Conservation (phyloP, 2,329 filamentous ascomycete species). For the Zasmidium angulare region DNA sequence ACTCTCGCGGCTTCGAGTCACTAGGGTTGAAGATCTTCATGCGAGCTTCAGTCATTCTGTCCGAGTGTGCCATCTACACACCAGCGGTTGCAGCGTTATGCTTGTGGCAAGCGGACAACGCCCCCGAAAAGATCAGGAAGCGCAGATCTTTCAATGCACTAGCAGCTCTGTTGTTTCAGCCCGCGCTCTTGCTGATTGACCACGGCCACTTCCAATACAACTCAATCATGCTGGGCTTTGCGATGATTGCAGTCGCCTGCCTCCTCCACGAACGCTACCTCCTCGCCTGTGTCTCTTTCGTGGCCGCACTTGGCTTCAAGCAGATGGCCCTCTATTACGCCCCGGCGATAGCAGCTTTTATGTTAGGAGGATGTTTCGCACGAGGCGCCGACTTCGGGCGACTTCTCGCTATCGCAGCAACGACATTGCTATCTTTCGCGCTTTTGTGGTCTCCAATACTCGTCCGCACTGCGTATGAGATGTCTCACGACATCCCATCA, state of each 20-base stretch:
- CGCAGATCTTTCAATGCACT: constrained; percentile 83
- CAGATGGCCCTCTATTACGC: constrained; percentile 99
- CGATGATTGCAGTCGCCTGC: constrained; percentile 82
- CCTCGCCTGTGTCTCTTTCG: constrained; percentile 92
- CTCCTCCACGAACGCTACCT: constrained; percentile 80
- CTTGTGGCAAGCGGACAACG: constrained; percentile 70
- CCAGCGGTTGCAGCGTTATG: constrained; percentile 84
- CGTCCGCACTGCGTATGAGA: constrained; percentile 68
- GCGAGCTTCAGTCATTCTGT: constrained; percentile 85
- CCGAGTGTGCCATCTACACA: constrained; percentile 86
- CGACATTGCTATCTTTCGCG: constrained; percentile 71
- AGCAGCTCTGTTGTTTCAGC: constrained; percentile 88
- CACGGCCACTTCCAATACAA: constrained; percentile 98
- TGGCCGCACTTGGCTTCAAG: constrained; percentile 92
- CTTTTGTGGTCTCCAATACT: constrained; percentile 75
- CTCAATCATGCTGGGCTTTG: constrained; percentile 93
- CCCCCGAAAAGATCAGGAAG: constrained; percentile 74
- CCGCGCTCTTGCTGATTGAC: constrained; percentile 84
- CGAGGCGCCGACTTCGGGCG: constrained; percentile 63
- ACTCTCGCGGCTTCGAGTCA: constrained; percentile 79
- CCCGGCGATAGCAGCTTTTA: constrained; percentile 85
- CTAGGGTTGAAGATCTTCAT: constrained; percentile 87
- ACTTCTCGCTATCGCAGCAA: constrained; percentile 72
- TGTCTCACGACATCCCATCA: constrained; percentile 61
- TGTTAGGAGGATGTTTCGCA: constrained; percentile 77